Base-by-base conservation (phyloP, 345 rosid species). In the Xanthoceras sorbifolium region DNA sequence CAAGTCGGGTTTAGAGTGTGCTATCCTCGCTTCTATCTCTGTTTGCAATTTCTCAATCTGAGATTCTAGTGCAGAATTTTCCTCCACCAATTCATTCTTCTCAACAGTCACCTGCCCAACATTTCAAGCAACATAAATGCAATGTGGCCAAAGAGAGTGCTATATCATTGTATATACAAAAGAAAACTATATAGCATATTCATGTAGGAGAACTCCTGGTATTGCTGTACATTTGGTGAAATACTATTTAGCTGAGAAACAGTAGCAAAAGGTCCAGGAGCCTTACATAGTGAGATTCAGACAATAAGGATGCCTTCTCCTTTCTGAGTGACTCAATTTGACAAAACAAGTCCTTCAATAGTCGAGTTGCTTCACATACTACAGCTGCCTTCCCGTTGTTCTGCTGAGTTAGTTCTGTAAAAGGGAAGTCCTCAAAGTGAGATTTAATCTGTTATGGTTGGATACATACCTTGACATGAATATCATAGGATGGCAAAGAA, bases 351-450 rank as follows among this genome's bases (percentile, higher is more conserved):
- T 92, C 97, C 79, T 92, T 96, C 84, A 96, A 83, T 50, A 90
- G 74, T 63, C 92, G 87, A 78, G 94, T 77, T 57, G 97, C 89
- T 89, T 96, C 98, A 18, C 82, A 64, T 20, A 96, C 62, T 78
- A 89, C 79, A 6, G 90, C 87, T 32, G 97, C 97, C 88, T 96
- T 96, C 63, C 99, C 98, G 73, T 79, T 92, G 71, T 89, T 96
- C 67, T 86, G 88, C 80, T 84, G 90, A 80, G 76, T 83, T 36
- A 90, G 42, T 42, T 91, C 98, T 96, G 86, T 17, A 3, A 42
- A 75, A 79, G 29, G 75, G 63, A 73, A 38, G 38, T 18, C 59
- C 57, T 31, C 20, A 20, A n/a, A 42, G 50, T 70, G 20, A 83
- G 76, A 72, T 18, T 40, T 22, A 72, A 25, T 74, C 63, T 38